Evolutionary conservation across 192 early-diverging fungal genomes (phyloP).

Genomic region (Linnemannia zychae): DNA sequence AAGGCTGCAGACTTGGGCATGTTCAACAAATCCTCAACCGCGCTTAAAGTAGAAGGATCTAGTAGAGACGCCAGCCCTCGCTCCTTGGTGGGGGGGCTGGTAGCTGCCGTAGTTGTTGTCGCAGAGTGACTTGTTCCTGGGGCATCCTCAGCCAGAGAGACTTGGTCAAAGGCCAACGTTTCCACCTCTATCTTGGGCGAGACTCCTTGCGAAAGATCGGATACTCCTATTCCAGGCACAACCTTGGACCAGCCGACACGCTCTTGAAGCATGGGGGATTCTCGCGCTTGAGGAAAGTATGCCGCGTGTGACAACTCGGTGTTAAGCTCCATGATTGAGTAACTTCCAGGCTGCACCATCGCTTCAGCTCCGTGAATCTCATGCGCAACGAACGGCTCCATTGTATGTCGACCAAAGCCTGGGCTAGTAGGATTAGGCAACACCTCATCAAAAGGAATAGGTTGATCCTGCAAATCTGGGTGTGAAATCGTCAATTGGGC

Average conservation of each 20-base stretch:
- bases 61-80: conserved; percentile 35
- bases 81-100: conserved; percentile 14
- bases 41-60: conserved; percentile 41
- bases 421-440: neutral
- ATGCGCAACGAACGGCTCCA: neutral
- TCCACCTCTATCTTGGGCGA: conserved; percentile 3
- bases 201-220: neutral
- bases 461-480: neutral
- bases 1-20: conserved; percentile 55
- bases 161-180: conserved; percentile 31
- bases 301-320: conserved; percentile 11
- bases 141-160: conserved; percentile 35
- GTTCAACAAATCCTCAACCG: conserved; percentile 43
- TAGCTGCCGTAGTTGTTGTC: neutral
- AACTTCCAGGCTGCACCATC: conserved; percentile 19
- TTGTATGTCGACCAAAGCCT: neutral
- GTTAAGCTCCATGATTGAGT: conserved; percentile 41
- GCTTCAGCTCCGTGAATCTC: neutral
- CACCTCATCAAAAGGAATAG: conserved; percentile 16
- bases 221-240: conserved; percentile 4
- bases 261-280: conserved; percentile 27
- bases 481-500: neutral
- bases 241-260: neutral
- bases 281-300: conserved; percentile 25
- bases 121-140: neutral